Evolutionary conservation across 768 basidiomycete species (phyloP).

Genomic region (Leccinum fibrillosum): DNA sequence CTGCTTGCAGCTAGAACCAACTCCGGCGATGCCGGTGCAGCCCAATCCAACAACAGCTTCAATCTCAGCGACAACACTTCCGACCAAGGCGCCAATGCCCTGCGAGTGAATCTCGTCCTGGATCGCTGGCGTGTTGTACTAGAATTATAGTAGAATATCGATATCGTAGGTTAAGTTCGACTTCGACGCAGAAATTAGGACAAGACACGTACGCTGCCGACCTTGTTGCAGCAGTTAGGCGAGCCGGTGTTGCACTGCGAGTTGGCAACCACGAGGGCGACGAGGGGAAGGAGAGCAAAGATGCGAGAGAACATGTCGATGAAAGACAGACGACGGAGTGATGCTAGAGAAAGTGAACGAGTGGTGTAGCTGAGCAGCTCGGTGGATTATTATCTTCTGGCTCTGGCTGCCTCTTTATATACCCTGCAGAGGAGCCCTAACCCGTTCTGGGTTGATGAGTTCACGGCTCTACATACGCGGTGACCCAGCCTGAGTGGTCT

Average conservation of each 20-base stretch:
- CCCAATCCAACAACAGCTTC: background rate
- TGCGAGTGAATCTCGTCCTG: background rate
- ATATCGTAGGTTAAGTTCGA: too few species aligned
- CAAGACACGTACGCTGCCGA: background rate
- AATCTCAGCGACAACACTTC: background rate
- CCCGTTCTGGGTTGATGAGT: too few species aligned
- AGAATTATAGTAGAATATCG: background rate
- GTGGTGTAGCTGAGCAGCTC: background rate
- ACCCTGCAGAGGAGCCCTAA: too few species aligned
- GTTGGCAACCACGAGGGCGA: slow-evolving; percentile 4
- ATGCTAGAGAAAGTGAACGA: background rate
- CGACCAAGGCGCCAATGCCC: background rate
- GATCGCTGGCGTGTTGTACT: background rate
- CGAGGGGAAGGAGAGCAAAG: background rate
- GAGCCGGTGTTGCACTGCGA: background rate
- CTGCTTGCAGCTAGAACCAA: background rate
- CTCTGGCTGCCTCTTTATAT: too few species aligned
- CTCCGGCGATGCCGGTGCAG: background rate
- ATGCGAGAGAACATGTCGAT: slow-evolving; percentile 13
- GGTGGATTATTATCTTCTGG: background rate
- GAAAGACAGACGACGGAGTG: background rate
- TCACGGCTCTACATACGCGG: too few species aligned
- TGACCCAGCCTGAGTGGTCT: too few species aligned
- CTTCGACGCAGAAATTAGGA: too few species aligned
- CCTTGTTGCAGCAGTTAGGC: background rate